phyloP scores from a whole-genome alignment of 371 early-diverging fungal genomes.

The Rhizopus arrhizus region DNA sequence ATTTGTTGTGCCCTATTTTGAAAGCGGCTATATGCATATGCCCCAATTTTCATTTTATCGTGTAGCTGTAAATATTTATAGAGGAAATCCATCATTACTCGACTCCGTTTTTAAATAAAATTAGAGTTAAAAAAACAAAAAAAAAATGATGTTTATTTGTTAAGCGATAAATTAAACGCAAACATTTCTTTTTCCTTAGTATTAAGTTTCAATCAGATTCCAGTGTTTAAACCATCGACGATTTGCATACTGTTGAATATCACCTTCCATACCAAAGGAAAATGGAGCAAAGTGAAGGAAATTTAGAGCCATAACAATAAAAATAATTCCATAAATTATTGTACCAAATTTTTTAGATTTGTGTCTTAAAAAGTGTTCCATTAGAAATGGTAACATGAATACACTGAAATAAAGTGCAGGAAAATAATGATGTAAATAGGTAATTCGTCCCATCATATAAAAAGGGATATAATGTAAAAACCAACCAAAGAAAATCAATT shows the following conservation, averaged over 20 bases:
- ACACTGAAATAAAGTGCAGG: constrained; percentile 96
- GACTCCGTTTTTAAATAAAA: constrained; percentile 7
- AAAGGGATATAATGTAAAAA: constrained; percentile 96
- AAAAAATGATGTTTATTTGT: no score
- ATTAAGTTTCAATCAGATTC: constrained; percentile 44
- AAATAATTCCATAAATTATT: constrained; percentile 47
- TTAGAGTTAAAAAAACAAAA: background rate
- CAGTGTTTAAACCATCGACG: constrained; percentile 59
- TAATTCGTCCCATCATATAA: constrained; percentile 97
- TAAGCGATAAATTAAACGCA: no score
- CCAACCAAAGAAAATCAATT: constrained; percentile 87
- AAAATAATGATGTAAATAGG: constrained; percentile 98
- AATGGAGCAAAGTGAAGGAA: constrained; percentile 83
- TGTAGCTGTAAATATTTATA: constrained; percentile 4
- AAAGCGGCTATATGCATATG: constrained; percentile 25
- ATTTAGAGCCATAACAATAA: constrained; percentile 47
- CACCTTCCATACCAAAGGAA: constrained; percentile 83
- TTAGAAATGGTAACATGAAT: constrained; percentile 69
- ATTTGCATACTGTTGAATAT: constrained; percentile 56
- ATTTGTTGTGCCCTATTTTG: constrained; percentile 32
- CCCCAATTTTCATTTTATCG: constrained; percentile 23
- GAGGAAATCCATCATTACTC: constrained; percentile 5
- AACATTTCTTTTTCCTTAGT: background rate
- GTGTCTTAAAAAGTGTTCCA: constrained; percentile 68
- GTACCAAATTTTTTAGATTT: constrained; percentile 18